Evolutionary conservation across 257 asterid genomes (phyloP).

Genomic region (Phtheirospermum japonicum): DNA sequence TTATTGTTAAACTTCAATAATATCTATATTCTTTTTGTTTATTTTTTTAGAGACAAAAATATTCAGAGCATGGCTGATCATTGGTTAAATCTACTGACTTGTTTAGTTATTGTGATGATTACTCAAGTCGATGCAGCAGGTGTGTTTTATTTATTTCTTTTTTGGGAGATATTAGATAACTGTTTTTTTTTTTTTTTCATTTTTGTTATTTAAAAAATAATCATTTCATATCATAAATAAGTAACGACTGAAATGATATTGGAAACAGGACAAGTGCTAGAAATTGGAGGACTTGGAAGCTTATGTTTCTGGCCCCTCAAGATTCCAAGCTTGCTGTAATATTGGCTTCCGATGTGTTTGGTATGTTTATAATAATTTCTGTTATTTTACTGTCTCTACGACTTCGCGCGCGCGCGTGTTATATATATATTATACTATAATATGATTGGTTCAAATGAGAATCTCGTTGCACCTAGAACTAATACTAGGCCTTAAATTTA

Average conservation of each 20-base stretch:
- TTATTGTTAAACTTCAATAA: too few relatives aligned
- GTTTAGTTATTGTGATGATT: not conserved
- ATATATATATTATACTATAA: too few relatives aligned
- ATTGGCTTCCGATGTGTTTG: conserved; percentile 47
- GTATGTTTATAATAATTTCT: conserved; percentile 25
- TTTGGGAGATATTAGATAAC: too few relatives aligned
- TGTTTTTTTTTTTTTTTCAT: not conserved
- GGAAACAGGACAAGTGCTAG: conserved; percentile 12
- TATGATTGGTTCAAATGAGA: too few relatives aligned
- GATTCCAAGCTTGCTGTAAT: conserved; percentile 41
- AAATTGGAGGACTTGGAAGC: conserved; percentile 44
- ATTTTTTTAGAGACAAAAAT: too few relatives aligned
- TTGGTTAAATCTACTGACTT: not conserved
- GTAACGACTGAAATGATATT: too few relatives aligned
- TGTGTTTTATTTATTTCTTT: not conserved
- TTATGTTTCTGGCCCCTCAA: conserved; percentile 37
- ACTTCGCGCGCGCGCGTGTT: too few relatives aligned
- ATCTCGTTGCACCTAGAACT: too few relatives aligned
- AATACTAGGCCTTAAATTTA: too few relatives aligned
- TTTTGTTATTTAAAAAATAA: not conserved
- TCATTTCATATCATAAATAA: too few relatives aligned
- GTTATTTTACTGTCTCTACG: not conserved
- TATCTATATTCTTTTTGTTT: too few relatives aligned
- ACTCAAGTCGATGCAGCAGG: not conserved
- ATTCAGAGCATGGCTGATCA: not conserved